Evolutionary conservation across 768 basidiomycete genomes (phyloP), one percentile per base, ranked within the genome.

Genomic region (Kwoniella sp.): DNA sequence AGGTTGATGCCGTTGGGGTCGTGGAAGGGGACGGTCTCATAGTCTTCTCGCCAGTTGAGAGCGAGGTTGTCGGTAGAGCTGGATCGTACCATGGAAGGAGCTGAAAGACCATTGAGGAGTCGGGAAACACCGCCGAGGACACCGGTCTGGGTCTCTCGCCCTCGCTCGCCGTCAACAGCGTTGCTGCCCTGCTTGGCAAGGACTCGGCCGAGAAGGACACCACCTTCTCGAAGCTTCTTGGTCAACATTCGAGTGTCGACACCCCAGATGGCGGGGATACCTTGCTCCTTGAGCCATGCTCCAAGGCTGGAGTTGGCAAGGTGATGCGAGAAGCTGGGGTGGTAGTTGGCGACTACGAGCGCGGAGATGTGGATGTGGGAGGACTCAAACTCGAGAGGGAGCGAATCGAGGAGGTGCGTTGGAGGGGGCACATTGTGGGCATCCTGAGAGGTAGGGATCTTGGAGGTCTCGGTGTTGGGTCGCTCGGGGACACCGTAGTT

Each of bases 211-310:
- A 96, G 87, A 86, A 94, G 90, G 13, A 89, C 90, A 56, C 96
- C 96, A 72, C 96, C 91, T 81, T 94, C 91, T 71, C 96, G 86
- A 71, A 99, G 90, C 77, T 86, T 90, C 86, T 98, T 98, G 58
- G 96, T 98, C 78, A 99, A 87, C 60, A 90, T 92, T 72, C 96
- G 89, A 0, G 96, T 98, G 83, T 98, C 96, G 63, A 98, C 86
- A 69, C 96, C 96, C 81, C 88, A 96, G 58, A 99, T 87, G 70
- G 95, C 96, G 5, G 95, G 95, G 37, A 99, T 84, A 47, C 87
- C 89, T 74, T 94, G 92, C 82, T 97, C 93, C 82, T 93, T 92
- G 58, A 98, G 86, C 96, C 96, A 99, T 69, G 87, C 79, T 55
- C 90, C 89, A 20, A 99, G 85, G 9, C 91, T 93, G 4, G 92